These are phyloP conservation scores for Penicillium sp. DNA, from an alignment of 2,329 filamentous ascomycete genomes.

Conservation along the genomic window DNA sequence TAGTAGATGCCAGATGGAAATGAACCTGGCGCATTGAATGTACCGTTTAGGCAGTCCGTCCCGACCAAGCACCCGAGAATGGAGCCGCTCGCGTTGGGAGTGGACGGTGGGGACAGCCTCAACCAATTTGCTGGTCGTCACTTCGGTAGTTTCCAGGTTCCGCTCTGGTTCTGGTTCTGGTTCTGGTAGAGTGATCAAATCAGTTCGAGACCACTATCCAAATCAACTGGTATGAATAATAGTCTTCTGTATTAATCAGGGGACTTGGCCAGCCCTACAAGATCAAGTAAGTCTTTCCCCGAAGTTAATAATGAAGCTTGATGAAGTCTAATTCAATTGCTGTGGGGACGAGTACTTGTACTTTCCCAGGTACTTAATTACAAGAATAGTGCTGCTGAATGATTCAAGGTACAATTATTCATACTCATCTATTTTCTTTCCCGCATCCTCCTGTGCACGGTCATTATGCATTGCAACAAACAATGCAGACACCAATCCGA, in stretches of 20 bases:
- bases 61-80: neutral
- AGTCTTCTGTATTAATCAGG: neutral
- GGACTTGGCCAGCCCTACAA: neutral
- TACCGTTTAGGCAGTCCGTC: conserved; percentile 11
- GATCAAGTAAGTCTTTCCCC: neutral
- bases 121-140: neutral
- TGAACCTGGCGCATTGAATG: neutral
- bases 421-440: neutral
- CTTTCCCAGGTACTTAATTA: no score
- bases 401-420: neutral
- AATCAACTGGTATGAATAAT: neutral
- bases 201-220: neutral
- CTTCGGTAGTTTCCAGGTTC: no score
- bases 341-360: no score
- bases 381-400: no score
- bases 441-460: neutral
- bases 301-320: neutral
- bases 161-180: neutral
- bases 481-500: conserved; percentile 8
- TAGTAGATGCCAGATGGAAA: neutral
- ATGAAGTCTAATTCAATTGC: neutral
- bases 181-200: neutral
- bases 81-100: neutral
- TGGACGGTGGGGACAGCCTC: neutral
- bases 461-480: conserved; percentile 4